phyloP scores from a whole-genome alignment of 225 moss, liverwort and hornwort species.

The Asterella californica region DNA sequence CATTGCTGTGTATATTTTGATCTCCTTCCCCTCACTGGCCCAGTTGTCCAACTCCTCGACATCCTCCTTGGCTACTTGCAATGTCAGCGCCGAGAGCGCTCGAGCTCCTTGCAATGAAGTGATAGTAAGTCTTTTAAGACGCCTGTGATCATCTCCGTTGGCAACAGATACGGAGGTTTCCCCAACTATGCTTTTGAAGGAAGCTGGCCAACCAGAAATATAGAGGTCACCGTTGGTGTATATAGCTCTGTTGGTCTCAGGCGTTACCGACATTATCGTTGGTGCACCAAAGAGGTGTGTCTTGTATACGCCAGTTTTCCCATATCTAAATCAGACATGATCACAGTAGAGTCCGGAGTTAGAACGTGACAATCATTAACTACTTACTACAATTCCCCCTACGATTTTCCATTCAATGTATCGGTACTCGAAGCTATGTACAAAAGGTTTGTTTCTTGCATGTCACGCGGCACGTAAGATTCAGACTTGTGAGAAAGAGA shows the following conservation, averaged over 20 bases:
- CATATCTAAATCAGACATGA: not conserved
- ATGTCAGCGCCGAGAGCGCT: not conserved
- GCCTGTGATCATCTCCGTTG: slow-evolving; percentile 15
- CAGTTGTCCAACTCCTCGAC: not conserved
- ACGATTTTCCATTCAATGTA: too few species aligned
- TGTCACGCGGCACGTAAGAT: too few species aligned
- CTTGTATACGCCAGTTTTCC: not conserved
- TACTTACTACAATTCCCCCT: too few species aligned
- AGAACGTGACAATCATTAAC: too few species aligned
- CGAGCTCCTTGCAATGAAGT: not conserved
- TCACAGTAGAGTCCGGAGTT: too few species aligned
- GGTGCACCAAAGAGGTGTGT: not conserved
- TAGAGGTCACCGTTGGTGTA: not conserved
- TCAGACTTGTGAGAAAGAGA: too few species aligned
- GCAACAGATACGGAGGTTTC: not conserved
- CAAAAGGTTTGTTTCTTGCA: too few species aligned
- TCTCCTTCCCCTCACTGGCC: not conserved
- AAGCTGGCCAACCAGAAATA: slow-evolving; percentile 15
- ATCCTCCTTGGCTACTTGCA: not conserved
- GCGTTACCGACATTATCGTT: not conserved
- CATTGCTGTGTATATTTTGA: not conserved
- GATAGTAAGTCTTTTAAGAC: slow-evolving; percentile 13
- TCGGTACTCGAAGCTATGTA: too few species aligned
- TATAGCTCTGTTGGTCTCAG: not conserved
- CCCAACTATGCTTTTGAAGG: slow-evolving; percentile 6